phyloP scores from a whole-genome alignment of 2,329 filamentous ascomycete species.

The Cladosporium colombiae region DNA sequence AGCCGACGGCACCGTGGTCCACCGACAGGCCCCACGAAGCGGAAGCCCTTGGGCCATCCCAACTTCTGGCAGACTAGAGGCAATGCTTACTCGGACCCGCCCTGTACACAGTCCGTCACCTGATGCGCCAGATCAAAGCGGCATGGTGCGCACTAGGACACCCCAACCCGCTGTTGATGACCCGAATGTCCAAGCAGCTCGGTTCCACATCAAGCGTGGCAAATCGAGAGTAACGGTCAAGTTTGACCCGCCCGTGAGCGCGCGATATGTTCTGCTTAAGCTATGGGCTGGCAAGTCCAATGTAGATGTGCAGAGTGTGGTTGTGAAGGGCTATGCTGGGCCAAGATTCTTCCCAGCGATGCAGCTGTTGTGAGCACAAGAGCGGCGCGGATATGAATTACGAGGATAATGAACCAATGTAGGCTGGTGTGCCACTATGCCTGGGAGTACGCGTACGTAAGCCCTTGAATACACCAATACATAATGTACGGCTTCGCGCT shows the following conservation, averaged over 20 bases:
- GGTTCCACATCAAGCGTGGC: constrained; percentile 79
- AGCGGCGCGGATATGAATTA: background rate
- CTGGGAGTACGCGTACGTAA: background rate
- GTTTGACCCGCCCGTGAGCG: constrained; percentile 75
- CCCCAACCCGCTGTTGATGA: constrained; percentile 23
- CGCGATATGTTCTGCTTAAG: constrained; percentile 79
- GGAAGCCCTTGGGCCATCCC: background rate
- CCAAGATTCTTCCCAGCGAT: constrained; percentile 68
- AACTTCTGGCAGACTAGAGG: constrained; percentile 18
- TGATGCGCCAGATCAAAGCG: background rate
- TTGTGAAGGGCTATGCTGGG: constrained; percentile 81
- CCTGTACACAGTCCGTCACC: constrained; percentile 2
- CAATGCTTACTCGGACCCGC: constrained; percentile 32
- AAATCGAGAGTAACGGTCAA: constrained; percentile 84
- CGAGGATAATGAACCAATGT: background rate
- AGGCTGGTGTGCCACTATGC: background rate
- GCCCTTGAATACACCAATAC: background rate
- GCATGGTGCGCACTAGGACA: background rate
- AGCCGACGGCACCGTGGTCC: background rate
- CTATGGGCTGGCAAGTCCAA: constrained; percentile 83
- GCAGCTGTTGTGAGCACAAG: constrained; percentile 21
- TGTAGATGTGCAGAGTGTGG: constrained; percentile 86
- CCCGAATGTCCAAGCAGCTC: constrained; percentile 57
- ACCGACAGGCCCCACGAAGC: background rate
- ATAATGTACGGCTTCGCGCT: too few species aligned